Evolutionary conservation across 2,329 filamentous ascomycete genomes (phyloP).

Genomic region (Colletotrichum higginsianum): DNA sequence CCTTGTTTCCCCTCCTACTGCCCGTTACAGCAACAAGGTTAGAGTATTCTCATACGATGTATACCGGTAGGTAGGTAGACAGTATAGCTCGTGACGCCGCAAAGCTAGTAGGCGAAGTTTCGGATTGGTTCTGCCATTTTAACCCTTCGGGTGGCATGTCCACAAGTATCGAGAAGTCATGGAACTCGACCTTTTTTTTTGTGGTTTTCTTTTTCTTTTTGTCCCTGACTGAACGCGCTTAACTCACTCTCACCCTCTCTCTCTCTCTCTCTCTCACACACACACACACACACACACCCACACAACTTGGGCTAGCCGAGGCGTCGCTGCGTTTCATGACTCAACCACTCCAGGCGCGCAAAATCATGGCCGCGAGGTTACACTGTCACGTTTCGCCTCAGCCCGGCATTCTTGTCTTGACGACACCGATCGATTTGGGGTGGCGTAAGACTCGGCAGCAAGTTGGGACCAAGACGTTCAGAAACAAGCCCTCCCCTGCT

Average conservation of each 20-base stretch:
- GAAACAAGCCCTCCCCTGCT: slow-evolving; percentile 33
- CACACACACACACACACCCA: too few relatives aligned
- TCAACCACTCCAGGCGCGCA: background rate
- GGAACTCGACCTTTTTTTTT: too few relatives aligned
- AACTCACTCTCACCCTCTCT: slow-evolving; percentile 19
- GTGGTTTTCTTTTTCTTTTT: too few relatives aligned
- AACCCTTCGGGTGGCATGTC: background rate
- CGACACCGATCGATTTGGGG: slow-evolving; percentile 47
- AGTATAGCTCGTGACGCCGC: slow-evolving; percentile 3
- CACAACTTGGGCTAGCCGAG: slow-evolving; percentile 1
- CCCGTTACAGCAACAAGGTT: background rate
- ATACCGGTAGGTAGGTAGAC: background rate
- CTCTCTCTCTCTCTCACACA: background rate
- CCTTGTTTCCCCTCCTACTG: background rate
- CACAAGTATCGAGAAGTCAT: background rate
- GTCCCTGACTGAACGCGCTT: background rate
- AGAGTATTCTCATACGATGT: background rate
- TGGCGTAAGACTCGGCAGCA: slow-evolving; percentile 43
- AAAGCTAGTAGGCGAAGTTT: background rate
- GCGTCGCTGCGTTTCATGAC: slow-evolving; percentile 23
- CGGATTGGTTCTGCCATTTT: background rate
- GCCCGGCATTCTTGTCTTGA: slow-evolving; percentile 47
- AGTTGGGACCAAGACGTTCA: slow-evolving; percentile 37
- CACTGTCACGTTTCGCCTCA: slow-evolving; percentile 10
- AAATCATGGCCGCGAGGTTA: background rate